Evolutionary conservation across 441 rosid species (phyloP), one percentile per base, ranked within the genome.

Genomic region (Theobroma grandiflorum): DNA sequence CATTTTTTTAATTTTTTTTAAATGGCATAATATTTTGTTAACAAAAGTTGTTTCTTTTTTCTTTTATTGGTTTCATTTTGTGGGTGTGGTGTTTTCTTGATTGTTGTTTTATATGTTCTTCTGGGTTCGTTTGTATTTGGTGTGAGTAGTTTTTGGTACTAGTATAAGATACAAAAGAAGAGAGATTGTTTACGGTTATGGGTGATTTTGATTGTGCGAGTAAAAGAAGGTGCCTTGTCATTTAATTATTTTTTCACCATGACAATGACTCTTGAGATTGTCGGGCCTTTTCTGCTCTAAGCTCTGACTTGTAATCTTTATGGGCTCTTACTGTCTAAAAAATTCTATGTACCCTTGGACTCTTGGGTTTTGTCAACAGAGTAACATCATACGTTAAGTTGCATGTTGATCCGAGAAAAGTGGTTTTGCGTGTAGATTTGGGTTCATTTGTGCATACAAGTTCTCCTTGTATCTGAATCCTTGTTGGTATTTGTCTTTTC

Each of bases 251-350:
- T 52, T 47, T 52, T 47, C 20, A 26, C 8, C 26, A 45, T 26
- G 75, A 72, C 8, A 50, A 33, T 18, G 62, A 72, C 45, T 33
- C 22, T 64, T 35, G 22, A 35, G 15, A 37, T 7, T 15, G 52
- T 67, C 11, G 72, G 52, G 61, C 5, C 40, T 72, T 72, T 52
- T 72, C 62, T 50, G 75, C 62, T 72, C 38, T n/a, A 4, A 69
- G 35, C 57, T 47, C 31, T 45, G 74, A 26, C 38, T 69, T 47
- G 57, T 2, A 33, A 50, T 9, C 16, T 49, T 18, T 70, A 14
- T 15, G 40, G 31, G 26, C n/a, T 33, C 37, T 70, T 15, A 1
- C 42, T 50, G 58, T 6, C 72, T 33, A n/a, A 18, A 66, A 40
- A 40, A 9, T 31, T 3, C 6, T 71, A 33, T 50, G 16, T 3